Base-by-base conservation (phyloP, 805 yeast genomes). In the Monosporozyma aquatica region DNA sequence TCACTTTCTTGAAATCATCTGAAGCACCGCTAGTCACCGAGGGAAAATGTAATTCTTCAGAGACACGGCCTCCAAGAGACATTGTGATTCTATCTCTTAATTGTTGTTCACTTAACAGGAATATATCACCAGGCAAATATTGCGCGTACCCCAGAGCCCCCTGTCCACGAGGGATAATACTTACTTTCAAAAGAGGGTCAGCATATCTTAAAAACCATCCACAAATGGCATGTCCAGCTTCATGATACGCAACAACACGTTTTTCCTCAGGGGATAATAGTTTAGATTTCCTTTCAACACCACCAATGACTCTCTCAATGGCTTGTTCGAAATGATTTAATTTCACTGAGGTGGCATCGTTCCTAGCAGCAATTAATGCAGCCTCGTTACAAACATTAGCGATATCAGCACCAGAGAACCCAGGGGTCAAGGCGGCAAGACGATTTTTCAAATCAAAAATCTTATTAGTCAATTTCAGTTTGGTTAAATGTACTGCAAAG, bases 61-160 rank as follows among this genome's bases (percentile, higher is more conserved):
- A 79, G 15, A 92, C 97, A 54, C 99, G 76, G 15, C 99, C 99
- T 32, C 97, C 99, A 37, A 92, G 71, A 0, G 97, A 83, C 97
- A 92, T 94, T 22, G 87, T 78, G 95, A 92, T 89, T 50, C 95
- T 75, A 62, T 92, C 95, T 50, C 71, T 71, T 48, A 89, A 75
- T 63, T 92, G 96, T 48, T 78, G 73, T 44, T 80, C 80, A 24
- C 82, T 76, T 51, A 85, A 69, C 55, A 92, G 69, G 56, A 85
- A 87, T 45, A 82, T 79, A 60, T 92, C 99, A 40, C 90, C 87
- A 2, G 99, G 98, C 49, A 94, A 72, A 59, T 90, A 94, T 62
- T 92, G 96, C 1, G 98, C 98, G 62, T 94, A 92, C 18, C 99
- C 99, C 41, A 92, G 71, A 2, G 97, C 95, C 49, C 95, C 95